phyloP scores from a whole-genome alignment of 2,329 filamentous ascomycete species.

The Periconia sp. region DNA sequence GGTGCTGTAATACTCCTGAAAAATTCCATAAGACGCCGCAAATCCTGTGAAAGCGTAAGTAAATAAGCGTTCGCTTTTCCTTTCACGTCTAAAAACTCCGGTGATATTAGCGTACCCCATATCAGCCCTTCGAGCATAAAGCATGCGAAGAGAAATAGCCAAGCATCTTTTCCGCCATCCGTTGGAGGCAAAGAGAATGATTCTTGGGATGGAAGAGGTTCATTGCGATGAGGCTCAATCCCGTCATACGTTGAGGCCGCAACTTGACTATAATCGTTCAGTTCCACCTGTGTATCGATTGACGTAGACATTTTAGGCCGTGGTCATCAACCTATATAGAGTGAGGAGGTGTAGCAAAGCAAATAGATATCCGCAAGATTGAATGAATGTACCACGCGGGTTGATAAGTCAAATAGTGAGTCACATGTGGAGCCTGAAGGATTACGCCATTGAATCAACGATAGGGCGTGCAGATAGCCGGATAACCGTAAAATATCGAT shows the following conservation, averaged over 20 bases:
- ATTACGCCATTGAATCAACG: background rate
- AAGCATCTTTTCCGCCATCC: constrained; percentile 33
- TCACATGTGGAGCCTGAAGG: background rate
- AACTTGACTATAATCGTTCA: background rate
- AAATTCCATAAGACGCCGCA: constrained; percentile 33
- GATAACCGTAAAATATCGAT: background rate
- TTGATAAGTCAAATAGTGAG: background rate
- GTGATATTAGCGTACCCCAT: constrained; percentile 26
- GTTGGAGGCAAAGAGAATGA: constrained; percentile 29
- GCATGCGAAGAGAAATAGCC: constrained; percentile 38
- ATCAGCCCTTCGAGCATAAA: constrained; percentile 58
- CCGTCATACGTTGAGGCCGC: background rate
- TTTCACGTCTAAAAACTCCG: background rate
- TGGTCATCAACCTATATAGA: too few relatives aligned
- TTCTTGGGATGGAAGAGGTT: background rate
- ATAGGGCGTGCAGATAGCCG: background rate
- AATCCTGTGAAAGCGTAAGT: constrained; percentile 20
- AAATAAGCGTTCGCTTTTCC: background rate
- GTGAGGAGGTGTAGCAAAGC: background rate
- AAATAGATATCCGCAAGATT: background rate
- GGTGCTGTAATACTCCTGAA: constrained; percentile 36
- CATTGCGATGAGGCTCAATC: background rate
- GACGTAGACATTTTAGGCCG: background rate
- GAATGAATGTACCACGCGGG: background rate
- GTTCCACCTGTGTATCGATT: background rate